Percentiles rank a stretch among this genome's conserved stretches.
These are phyloP conservation scores for Cerrena zonata DNA, from an alignment of 1,284 basidiomycete species.

Conservation along the genomic window DNA sequence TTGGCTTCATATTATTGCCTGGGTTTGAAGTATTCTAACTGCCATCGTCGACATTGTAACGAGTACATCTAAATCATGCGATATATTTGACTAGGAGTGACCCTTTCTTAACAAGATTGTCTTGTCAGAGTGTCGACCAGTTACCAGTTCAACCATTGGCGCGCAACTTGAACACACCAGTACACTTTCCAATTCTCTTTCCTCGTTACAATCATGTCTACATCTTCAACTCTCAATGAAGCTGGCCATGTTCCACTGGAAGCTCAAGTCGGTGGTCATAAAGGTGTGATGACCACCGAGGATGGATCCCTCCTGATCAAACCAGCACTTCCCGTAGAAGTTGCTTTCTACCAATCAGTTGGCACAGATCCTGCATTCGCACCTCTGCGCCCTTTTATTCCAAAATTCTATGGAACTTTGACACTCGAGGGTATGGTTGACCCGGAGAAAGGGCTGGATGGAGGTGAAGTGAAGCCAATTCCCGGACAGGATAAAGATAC, in stretches of 20 bases:
- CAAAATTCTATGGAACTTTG: conserved; percentile 74
- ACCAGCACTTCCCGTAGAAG: conserved; percentile 67
- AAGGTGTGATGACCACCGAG: conserved; percentile 67
- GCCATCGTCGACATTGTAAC: not conserved
- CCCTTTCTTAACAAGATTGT: not conserved
- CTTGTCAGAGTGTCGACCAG: too few species aligned
- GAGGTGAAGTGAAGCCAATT: conserved; percentile 19
- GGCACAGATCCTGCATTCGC: conserved; percentile 38
- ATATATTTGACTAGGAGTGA: not conserved
- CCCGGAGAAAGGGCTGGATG: conserved; percentile 20
- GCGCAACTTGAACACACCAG: not conserved
- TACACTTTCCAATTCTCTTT: not conserved
- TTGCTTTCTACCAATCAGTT: conserved; percentile 74
- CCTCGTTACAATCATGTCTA: not conserved
- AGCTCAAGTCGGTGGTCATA: conserved; percentile 85
- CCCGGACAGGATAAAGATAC: conserved; percentile 44
- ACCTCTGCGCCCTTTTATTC: conserved; percentile 52
- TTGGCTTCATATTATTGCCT: too few species aligned
- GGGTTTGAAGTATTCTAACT: not conserved
- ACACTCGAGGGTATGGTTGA: conserved; percentile 58
- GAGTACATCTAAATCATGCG: too few species aligned
- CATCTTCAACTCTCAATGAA: not conserved
- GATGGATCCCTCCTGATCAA: conserved; percentile 84
- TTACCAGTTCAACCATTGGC: too few species aligned
- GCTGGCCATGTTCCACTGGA: conserved; percentile 29